These are phyloP conservation scores for Cardamine chenopodiifolia DNA, from an alignment of 345 rosid species.

Conservation along the genomic window DNA sequence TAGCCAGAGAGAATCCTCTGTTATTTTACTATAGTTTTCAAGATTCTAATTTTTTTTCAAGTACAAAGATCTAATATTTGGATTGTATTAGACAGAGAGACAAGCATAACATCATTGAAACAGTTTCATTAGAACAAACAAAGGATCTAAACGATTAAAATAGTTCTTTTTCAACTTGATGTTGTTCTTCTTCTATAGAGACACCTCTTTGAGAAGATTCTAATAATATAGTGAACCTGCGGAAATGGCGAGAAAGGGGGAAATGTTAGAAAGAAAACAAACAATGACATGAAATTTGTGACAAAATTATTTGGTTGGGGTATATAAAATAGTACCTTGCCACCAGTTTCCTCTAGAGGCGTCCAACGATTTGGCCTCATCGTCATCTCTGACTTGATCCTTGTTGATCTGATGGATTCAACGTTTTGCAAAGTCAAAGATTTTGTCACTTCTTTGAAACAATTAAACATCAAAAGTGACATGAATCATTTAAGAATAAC, in stretches of 20 bases:
- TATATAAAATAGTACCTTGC: conserved; percentile 60
- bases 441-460: background rate
- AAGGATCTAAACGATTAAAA: background rate
- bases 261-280: conserved; percentile 16
- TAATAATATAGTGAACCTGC: conserved; percentile 90
- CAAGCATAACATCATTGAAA: background rate
- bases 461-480: background rate
- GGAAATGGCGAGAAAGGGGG: conserved; percentile 15
- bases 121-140: conserved; percentile 6
- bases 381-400: conserved; percentile 55
- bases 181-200: conserved; percentile 7
- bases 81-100: background rate
- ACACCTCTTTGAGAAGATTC: conserved; percentile 27
- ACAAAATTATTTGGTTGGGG: background rate
- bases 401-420: conserved; percentile 41
- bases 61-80: background rate
- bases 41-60: background rate
- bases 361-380: conserved; percentile 56
- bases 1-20: conserved; percentile 3
- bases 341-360: conserved; percentile 96
- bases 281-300: background rate
- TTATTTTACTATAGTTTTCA: background rate
- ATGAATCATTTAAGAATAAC: conserved; percentile 31
- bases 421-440: background rate
- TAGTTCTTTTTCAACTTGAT: conserved; percentile 15